Conservation (phyloP, 1,139 yeast genomes). For the Zygosaccharomyces sapae region DNA sequence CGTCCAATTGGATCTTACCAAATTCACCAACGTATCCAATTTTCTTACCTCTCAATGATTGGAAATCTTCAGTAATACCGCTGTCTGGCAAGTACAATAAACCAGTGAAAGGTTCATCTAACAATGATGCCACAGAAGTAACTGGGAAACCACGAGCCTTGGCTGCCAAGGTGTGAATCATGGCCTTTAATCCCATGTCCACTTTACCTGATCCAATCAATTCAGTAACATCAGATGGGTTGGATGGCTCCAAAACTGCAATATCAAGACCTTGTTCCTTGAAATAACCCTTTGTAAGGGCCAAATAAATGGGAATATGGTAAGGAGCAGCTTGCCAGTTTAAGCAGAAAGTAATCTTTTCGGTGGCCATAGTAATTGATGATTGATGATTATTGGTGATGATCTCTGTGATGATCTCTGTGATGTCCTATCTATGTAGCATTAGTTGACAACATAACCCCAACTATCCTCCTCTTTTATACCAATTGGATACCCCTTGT, state of each 20-base stretch:
- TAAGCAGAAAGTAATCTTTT: constrained; percentile 49
- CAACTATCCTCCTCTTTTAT: constrained; percentile 1
- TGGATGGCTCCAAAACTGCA: constrained; percentile 53
- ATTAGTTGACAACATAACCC: neutral
- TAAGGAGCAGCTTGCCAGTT: constrained; percentile 59
- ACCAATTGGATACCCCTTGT: neutral
- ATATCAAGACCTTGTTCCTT: constrained; percentile 49
- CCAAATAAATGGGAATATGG: constrained; percentile 52
- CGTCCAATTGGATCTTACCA: constrained; percentile 57
- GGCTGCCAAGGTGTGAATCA: constrained; percentile 59
- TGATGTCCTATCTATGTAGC: too few species aligned
- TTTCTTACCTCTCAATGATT: constrained; percentile 49
- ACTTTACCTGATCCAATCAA: constrained; percentile 54
- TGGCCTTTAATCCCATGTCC: constrained; percentile 58
- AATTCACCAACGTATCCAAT: constrained; percentile 59
- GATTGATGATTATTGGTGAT: constrained; percentile 5
- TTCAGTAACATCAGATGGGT: constrained; percentile 58
- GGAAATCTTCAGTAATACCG: constrained; percentile 51
- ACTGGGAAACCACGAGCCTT: constrained; percentile 58
- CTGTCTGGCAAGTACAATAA: constrained; percentile 49
- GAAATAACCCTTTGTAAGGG: constrained; percentile 51
- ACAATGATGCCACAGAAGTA: constrained; percentile 51
- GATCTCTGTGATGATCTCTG: neutral
- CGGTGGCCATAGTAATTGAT: constrained; percentile 36
- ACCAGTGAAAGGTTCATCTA: constrained; percentile 59